Base-by-base conservation (phyloP, 441 rosid genomes). In the Heliophila coronopifolia region DNA sequence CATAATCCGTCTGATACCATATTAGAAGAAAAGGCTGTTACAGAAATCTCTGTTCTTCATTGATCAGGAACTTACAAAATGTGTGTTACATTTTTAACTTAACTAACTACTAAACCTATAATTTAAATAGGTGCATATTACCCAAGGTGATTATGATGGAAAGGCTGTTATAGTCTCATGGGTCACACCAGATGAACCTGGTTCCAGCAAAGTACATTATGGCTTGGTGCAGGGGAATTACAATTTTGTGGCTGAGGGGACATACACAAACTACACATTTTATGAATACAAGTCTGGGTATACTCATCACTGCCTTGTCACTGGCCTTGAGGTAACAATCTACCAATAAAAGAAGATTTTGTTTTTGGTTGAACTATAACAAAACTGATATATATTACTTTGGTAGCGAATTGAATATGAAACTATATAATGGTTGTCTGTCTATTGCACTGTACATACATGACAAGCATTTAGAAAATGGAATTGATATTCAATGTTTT, bases 81-180 rank as follows among this genome's bases (percentile, higher is more conserved):
- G n/a, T n/a, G n/a, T n/a, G n/a, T n/a, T n/a, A n/a, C n/a, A n/a
- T n/a, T n/a, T n/a, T n/a, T n/a, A n/a, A n/a, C n/a, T n/a, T n/a
- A n/a, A n/a, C n/a, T n/a, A n/a, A n/a, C n/a, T n/a, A n/a, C n/a
- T n/a, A n/a, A n/a, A n/a, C n/a, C n/a, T n/a, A n/a, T n/a, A n/a
- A n/a, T n/a, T n/a, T n/a, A n/a, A n/a, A n/a, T n/a, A n/a, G n/a
- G n/a, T n/a, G n/a, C 99, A 73, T 73, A 81, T 92, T 54, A 88
- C 95, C 10, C 99, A 92, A 76, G 97, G 97, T 42, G 95, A 92
- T 65, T 85, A 92, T 51, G 77, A 81, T 51, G 99, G 99, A 30
- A 83, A 71, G 48, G 95, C 93, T 36, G 90, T 83, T 5, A 83
- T 92, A 24, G 43, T 92, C 61, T 83, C 99, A 22, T 88, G 99